Evolutionary conservation across 148 eudicot species (phyloP).

Genomic region (Chenopodium album): DNA sequence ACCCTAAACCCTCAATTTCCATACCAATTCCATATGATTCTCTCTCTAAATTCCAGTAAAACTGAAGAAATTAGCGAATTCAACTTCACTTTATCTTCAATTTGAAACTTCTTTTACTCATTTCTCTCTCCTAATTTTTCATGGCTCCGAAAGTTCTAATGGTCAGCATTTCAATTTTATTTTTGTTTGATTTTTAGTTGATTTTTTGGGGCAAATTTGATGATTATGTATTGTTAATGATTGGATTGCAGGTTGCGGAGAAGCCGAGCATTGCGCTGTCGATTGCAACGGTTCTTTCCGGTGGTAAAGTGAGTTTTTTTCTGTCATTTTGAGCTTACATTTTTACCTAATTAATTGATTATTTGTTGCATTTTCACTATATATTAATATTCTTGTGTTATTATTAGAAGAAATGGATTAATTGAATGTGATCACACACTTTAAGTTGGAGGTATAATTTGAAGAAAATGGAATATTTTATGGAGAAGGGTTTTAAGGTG

Average conservation of each 20-base stretch:
- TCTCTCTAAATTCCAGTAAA: neutral
- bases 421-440: no score
- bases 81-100: neutral
- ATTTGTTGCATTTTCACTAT: neutral
- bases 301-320: slow-evolving; percentile 53
- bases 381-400: neutral
- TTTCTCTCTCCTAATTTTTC: neutral
- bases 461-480: no score
- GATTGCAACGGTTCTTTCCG: slow-evolving; percentile 75
- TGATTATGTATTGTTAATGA: neutral
- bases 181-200: neutral
- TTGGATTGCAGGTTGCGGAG: slow-evolving; percentile 73
- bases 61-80: neutral
- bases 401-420: neutral
- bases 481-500: no score
- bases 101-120: neutral
- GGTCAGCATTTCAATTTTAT: slow-evolving; percentile 35
- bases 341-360: neutral
- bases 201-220: neutral
- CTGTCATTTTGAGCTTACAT: neutral
- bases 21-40: no score
- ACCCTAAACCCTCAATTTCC: neutral
- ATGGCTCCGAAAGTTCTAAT: slow-evolving; percentile 82
- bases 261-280: slow-evolving; percentile 91
- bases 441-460: no score